Evolutionary conservation across 176 grass and related monocot species (phyloP).

Genomic region (Alloteropsis semialata): DNA sequence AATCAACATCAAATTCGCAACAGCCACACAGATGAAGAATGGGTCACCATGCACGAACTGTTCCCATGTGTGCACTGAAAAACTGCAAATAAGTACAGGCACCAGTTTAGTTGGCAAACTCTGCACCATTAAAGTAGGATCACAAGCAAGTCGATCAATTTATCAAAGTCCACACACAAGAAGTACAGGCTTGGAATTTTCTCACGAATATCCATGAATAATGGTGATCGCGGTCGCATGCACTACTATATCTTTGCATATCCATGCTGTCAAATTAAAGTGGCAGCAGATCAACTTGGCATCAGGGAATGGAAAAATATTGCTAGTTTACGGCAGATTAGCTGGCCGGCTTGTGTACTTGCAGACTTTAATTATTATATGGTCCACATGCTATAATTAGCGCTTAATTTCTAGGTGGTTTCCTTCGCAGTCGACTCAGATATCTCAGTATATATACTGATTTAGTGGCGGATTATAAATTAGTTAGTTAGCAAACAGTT

Average conservation of each 20-base stretch:
- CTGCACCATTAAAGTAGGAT: slow-evolving; percentile 6
- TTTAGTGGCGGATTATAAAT: not conserved
- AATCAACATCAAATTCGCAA: not conserved
- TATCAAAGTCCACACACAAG: not conserved
- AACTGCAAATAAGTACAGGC: not conserved
- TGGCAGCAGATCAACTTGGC: not conserved
- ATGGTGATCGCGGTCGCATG: not conserved
- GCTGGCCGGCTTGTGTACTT: not conserved
- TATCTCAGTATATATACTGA: not conserved
- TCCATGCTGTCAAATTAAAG: not conserved
- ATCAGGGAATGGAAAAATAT: slow-evolving; percentile 24
- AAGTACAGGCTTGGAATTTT: slow-evolving; percentile 32
- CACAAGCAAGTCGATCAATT: not conserved
- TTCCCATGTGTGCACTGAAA: slow-evolving; percentile 19
- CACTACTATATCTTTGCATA: not conserved
- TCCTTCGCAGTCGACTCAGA: not conserved
- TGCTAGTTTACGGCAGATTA: slow-evolving; percentile 15
- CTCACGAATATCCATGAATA: not conserved
- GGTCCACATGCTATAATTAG: slow-evolving; percentile 4
- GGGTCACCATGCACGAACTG: slow-evolving; percentile 10
- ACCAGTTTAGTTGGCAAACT: slow-evolving; percentile 9
- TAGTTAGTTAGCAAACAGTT: slow-evolving; percentile 7
- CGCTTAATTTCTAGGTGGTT: slow-evolving; percentile 1
- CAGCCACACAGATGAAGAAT: not conserved
- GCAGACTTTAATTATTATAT: slow-evolving; percentile 12